These are phyloP conservation scores for Mucor piriformis DNA, from an alignment of 371 early-diverging fungal genomes.

Conservation along the genomic window DNA sequence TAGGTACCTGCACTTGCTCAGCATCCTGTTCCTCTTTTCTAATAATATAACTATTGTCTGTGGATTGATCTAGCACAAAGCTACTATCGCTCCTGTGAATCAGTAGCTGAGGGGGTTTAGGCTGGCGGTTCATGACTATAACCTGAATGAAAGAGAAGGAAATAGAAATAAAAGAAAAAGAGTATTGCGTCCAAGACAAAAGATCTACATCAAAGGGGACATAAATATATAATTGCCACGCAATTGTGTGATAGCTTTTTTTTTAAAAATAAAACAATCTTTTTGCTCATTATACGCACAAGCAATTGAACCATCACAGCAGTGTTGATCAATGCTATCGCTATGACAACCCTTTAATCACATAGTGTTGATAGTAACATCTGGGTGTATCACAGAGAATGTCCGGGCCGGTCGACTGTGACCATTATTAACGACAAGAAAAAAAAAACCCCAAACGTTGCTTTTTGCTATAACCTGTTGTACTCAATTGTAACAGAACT, in stretches of 20 bases:
- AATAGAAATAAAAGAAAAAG: not conserved
- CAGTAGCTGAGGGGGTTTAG: not conserved
- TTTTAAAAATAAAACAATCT: too few species aligned
- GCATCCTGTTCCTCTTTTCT: not conserved
- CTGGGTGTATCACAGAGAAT: not conserved
- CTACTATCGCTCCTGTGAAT: constrained; percentile 1
- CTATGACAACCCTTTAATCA: too few species aligned
- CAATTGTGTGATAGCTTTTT: too few species aligned
- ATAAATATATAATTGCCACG: too few species aligned
- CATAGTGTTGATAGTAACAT: too few species aligned
- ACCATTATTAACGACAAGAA: not conserved
- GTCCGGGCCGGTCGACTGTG: not conserved
- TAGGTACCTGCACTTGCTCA: not conserved
- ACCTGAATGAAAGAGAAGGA: not conserved
- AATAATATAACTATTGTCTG: not conserved
- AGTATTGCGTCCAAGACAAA: not conserved
- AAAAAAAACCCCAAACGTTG: not conserved
- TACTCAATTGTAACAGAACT: not conserved
- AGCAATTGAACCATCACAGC: too few species aligned
- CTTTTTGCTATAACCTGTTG: not conserved
- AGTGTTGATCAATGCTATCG: too few species aligned
- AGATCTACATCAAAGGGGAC: not conserved
- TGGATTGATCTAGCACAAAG: constrained; percentile 2
- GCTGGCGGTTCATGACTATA: not conserved
- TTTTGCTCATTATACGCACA: too few species aligned